Evolutionary conservation across 192 early-diverging fungal species (phyloP).

Genomic region (Podila minutissima): DNA sequence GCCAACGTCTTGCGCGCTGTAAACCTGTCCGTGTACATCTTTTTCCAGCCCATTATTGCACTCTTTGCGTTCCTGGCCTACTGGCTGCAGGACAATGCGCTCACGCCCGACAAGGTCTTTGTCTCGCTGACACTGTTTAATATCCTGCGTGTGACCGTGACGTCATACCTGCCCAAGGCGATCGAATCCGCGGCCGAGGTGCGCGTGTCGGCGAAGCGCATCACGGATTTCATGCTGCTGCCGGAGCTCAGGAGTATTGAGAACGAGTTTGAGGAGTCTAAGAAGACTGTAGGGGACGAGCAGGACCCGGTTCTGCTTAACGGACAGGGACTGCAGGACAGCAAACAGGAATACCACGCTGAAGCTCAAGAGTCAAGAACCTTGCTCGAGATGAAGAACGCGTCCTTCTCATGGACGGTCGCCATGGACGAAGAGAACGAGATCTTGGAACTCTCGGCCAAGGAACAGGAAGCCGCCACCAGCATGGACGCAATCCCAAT

Average conservation of each 20-base stretch:
- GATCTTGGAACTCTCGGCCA: constrained; percentile 18
- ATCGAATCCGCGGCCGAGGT: constrained; percentile 53
- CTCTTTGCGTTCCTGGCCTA: constrained; percentile 42
- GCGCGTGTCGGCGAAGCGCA: constrained; percentile 36
- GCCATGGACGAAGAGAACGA: constrained; percentile 24
- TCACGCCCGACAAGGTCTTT: constrained; percentile 52
- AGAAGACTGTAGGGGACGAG: neutral
- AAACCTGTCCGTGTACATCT: constrained; percentile 53
- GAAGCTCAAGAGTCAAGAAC: neutral
- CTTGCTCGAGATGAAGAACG: constrained; percentile 39
- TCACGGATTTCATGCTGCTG: constrained; percentile 52
- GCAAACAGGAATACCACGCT: too few relatives aligned
- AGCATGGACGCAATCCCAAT: neutral
- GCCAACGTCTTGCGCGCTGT: constrained; percentile 48
- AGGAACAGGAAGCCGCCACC: constrained; percentile 15
- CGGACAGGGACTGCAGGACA: too few relatives aligned
- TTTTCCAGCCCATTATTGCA: constrained; percentile 47
- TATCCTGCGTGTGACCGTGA: constrained; percentile 53
- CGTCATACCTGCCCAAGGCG: constrained; percentile 51
- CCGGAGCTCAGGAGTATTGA: constrained; percentile 47
- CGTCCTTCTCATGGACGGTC: constrained; percentile 49
- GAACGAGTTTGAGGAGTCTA: constrained; percentile 18
- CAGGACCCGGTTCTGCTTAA: too few relatives aligned
- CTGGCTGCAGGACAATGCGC: constrained; percentile 39
- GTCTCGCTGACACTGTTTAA: constrained; percentile 50